Evolutionary conservation across 2,329 filamentous ascomycete genomes (phyloP).

Genomic region (Diatrype stigma): DNA sequence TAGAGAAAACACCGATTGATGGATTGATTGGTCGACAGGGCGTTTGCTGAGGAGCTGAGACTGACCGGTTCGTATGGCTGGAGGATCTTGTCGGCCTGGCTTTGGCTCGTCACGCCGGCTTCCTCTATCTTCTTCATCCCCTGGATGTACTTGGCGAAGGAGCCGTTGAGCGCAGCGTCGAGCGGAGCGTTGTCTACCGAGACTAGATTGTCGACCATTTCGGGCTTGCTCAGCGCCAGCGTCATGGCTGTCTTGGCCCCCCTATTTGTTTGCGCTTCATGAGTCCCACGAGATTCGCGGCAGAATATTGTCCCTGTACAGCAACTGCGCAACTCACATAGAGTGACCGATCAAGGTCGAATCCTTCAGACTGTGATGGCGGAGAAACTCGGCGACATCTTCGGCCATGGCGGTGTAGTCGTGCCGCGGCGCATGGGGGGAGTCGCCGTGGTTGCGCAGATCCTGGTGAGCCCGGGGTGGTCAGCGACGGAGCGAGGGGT

Average conservation of each 20-base stretch:
- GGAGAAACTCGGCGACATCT: conserved; percentile 77
- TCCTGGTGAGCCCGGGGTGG: conserved; percentile 52
- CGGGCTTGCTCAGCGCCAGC: conserved; percentile 67
- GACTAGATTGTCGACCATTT: conserved; percentile 65
- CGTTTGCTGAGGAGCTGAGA: conserved; percentile 1
- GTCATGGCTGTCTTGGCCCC: conserved; percentile 93
- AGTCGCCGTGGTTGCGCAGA: conserved; percentile 89
- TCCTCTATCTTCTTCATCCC: conserved; percentile 81
- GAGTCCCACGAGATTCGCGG: not conserved
- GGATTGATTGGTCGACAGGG: conserved; percentile 4
- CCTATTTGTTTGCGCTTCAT: conserved; percentile 47
- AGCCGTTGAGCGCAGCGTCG: conserved; percentile 67
- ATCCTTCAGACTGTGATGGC: conserved; percentile 62
- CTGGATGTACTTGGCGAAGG: conserved; percentile 75
- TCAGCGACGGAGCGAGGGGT: conserved; percentile 10
- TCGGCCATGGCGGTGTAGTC: conserved; percentile 79
- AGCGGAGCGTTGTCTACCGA: conserved; percentile 91
- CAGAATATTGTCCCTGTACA: too few species aligned
- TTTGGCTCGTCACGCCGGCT: conserved; percentile 61
- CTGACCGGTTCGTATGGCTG: conserved; percentile 65
- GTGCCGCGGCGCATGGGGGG: conserved; percentile 70
- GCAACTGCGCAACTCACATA: too few species aligned
- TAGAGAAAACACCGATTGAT: too few species aligned
- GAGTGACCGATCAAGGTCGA: conserved; percentile 86
- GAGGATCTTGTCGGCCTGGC: conserved; percentile 78